Evolutionary conservation across 257 asterid genomes (phyloP), one percentile per base, ranked within the genome.

Genomic region (Salvia rosmarinus): DNA sequence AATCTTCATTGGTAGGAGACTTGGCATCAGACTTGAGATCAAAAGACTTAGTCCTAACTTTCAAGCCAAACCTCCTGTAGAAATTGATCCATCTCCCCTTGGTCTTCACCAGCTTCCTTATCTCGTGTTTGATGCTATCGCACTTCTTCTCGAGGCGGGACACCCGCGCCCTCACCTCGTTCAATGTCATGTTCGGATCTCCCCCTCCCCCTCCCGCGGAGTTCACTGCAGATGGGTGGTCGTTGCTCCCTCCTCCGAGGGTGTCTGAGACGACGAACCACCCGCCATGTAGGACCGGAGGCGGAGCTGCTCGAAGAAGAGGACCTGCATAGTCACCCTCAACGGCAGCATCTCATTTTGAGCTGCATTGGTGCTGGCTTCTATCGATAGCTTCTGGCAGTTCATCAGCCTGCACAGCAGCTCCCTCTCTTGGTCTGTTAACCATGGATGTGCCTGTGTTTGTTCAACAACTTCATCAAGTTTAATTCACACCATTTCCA

Each of bases 361-460:
- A n/a, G 90, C 85, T 42, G 90, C 90, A 32, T 81, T 83, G 1
- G 81, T 79, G 81, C 84, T 74, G 30, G 85, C 90, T 42, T 83
- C 88, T 30, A 83, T 57, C 4, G 90, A 86, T 19, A 86, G 80
- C 74, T 81, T 86, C 81, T 79, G 85, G 81, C 83, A 83, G 66
- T 79, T 75, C 82, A 86, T 81, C 44, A 86, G 83, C 75, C 85
- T 73, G 71, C 91, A 85, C 8, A 85, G 73, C 14, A 77, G 80
- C 60, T 85, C 90, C 69, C 74, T 81, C 54, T 85, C 90, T 0
- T 69, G 54, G 65, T 83, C 90, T 16, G 81, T 80, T 61, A 83
- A 66, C 83, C 83, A 70, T 3, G 86, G 81, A 81, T 85, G 90
- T 34, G 82, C 83, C 90, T 86, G 70, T 16, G 40, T 32, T 32